Percentiles rank a stretch among this genome's conserved stretches.
These are phyloP conservation scores for Rutidosis leptorrhynchoides DNA, from an alignment of 129 eudicot species.

Conservation along the genomic window DNA sequence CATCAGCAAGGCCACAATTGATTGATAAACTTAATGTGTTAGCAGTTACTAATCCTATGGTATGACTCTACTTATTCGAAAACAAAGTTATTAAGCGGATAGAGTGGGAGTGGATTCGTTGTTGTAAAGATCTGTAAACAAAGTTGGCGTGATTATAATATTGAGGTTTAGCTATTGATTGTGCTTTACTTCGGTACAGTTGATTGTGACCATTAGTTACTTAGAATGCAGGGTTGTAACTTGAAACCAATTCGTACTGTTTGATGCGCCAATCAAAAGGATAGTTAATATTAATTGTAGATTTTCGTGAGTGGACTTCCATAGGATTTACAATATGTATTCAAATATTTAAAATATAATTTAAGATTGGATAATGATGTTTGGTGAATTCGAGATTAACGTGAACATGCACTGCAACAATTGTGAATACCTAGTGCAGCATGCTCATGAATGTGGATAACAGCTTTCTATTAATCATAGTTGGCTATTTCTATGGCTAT, in stretches of 20 bases:
- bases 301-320: constrained; percentile 7
- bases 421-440: constrained; percentile 2
- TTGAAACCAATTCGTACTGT: background rate
- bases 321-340: background rate
- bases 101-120: background rate
- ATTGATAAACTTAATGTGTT: background rate
- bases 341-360: background rate
- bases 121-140: no score
- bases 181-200: background rate
- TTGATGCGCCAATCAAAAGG: background rate
- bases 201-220: background rate
- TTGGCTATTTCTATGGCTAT: constrained; percentile 17
- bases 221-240: constrained; percentile 1
- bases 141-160: background rate
- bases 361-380: constrained; percentile 14
- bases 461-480: background rate
- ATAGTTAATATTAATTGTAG: background rate
- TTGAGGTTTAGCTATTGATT: background rate
- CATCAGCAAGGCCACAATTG: background rate
- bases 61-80: constrained; percentile 10
- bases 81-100: background rate
- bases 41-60: background rate
- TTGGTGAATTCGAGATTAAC: constrained; percentile 11
- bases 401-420: constrained; percentile 15
- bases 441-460: background rate